These are phyloP conservation scores for Helichrysum umbraculigerum DNA, from an alignment of 129 eudicot species.

Conservation along the genomic window DNA sequence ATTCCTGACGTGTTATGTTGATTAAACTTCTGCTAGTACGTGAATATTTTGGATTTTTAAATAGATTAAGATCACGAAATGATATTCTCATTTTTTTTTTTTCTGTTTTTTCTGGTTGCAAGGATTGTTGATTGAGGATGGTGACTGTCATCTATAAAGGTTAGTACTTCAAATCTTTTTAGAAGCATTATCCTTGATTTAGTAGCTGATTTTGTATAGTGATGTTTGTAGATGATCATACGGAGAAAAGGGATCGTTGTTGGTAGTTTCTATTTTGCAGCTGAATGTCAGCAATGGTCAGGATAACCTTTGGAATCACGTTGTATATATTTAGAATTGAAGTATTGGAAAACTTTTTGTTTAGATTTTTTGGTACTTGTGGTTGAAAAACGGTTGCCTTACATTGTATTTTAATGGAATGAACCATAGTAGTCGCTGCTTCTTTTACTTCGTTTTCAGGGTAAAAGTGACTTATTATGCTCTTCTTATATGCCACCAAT, in stretches of 20 bases:
- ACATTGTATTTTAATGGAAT: not conserved
- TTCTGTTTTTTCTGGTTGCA: not conserved
- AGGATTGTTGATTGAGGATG: not conserved
- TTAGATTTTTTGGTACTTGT: not conserved
- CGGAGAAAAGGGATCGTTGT: not conserved
- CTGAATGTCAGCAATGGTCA: not conserved
- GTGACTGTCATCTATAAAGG: not conserved
- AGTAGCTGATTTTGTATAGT: not conserved
- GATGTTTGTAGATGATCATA: not conserved
- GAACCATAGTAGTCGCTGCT: not conserved
- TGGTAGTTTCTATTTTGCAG: not conserved
- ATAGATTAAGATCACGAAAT: not conserved
- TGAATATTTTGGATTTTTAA: not conserved
- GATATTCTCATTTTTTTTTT: not conserved
- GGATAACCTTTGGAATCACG: not conserved
- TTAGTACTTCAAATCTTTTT: not conserved
- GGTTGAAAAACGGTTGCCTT: not conserved
- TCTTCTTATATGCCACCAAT: not conserved
- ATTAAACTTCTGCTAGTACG: not conserved
- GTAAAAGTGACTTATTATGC: too few relatives aligned
- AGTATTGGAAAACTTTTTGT: not conserved
- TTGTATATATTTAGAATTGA: not conserved
- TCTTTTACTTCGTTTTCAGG: too few relatives aligned
- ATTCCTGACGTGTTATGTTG: not conserved
- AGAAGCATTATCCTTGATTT: not conserved